Evolutionary conservation across 352 stramenopile species (phyloP), one percentile per base, ranked within the genome.

Genomic region (Halophytophthora batemanensis): DNA sequence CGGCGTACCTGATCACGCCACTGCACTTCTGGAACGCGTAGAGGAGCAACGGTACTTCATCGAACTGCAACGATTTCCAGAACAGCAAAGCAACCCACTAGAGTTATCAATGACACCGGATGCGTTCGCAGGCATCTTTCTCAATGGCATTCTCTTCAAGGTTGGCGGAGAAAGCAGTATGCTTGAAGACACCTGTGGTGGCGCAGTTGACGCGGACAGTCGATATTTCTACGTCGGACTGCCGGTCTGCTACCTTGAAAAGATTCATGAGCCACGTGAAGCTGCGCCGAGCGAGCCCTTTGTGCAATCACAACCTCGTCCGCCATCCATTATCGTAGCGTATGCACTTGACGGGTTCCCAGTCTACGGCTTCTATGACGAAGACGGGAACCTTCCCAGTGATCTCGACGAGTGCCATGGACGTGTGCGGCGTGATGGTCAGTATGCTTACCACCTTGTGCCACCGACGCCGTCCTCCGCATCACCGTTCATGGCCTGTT

Each of bases 281-380:
- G 13, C 42, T n/a, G 3, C 15, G 8, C 28, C 14, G 2, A 29
- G 4, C 19, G 22, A 7, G 14, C 8, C 18, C 18, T 49, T 34
- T 5, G 3, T 48, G 11, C 37, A 55, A 8, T n/a, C 38, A 4
- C 35, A n/a, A n/a, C n/a, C 44, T 25, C 44, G 36, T 6, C 42
- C 33, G 18, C 38, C 63, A 35, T 79, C 76, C 7, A 38, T 66
- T 2, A 45, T 76, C 19, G 39, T 90, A 6, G 79, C 70, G 1
- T 90, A 84, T 23, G 75, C 73, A 0, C 68, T 90, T 7, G 79
- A 90, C 54, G 79, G 79, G 0, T 77, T 74, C 12, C 74, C 79
- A 1, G 52, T 90, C 14, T 84, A 81, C 19, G 69, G 64, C 2
- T 77, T 64, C 11, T 84, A 71, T 11, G 57, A 84, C 38, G 73